Percentiles rank a stretch among this genome's conserved stretches.
Conservation (phyloP, 2,329 filamentous ascomycete species). For the Colletotrichum musicola region DNA sequence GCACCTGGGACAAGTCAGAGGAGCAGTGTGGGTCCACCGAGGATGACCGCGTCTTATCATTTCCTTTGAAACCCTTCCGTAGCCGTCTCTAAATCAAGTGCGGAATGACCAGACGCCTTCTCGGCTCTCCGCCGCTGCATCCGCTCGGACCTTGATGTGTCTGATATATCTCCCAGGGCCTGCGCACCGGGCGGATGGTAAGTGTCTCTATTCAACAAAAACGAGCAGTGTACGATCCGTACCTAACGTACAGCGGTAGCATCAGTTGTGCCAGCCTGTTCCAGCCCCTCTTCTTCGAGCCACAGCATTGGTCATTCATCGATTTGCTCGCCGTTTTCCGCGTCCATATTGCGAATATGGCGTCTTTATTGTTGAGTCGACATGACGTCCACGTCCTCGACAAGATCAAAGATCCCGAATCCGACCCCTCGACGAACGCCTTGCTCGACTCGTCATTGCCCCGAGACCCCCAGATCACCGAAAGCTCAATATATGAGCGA, state of each 20-base stretch:
- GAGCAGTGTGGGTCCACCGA: slow-evolving; percentile 3
- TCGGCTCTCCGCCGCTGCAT: slow-evolving; percentile 2
- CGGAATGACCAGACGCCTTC: slow-evolving; percentile 31
- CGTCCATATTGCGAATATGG: slow-evolving; percentile 53
- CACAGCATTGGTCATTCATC: slow-evolving; percentile 2
- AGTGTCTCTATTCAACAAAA: not conserved
- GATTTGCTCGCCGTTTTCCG: not conserved
- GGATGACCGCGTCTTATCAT: slow-evolving; percentile 22
- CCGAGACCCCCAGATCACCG: slow-evolving; percentile 69
- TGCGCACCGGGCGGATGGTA: not conserved
- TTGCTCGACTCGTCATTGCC: slow-evolving; percentile 67
- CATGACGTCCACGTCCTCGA: slow-evolving; percentile 73
- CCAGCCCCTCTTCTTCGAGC: not conserved
- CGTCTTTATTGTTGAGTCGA: slow-evolving; percentile 62
- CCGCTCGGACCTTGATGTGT: slow-evolving; percentile 1
- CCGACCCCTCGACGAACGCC: slow-evolving; percentile 66
- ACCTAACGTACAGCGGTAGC: not conserved
- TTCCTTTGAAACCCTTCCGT: slow-evolving; percentile 30
- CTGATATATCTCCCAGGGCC: slow-evolving; percentile 16
- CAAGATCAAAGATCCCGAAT: slow-evolving; percentile 77
- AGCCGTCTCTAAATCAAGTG: slow-evolving; percentile 30
- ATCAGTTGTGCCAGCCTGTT: not conserved
- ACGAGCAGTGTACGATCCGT: not conserved
- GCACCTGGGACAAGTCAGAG: slow-evolving; percentile 9
- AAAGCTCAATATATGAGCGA: slow-evolving; percentile 62